Percentiles rank a stretch among this genome's conserved stretches.
Conservation (phyloP, 768 basidiomycete species). For the Tricholoma terreum region DNA sequence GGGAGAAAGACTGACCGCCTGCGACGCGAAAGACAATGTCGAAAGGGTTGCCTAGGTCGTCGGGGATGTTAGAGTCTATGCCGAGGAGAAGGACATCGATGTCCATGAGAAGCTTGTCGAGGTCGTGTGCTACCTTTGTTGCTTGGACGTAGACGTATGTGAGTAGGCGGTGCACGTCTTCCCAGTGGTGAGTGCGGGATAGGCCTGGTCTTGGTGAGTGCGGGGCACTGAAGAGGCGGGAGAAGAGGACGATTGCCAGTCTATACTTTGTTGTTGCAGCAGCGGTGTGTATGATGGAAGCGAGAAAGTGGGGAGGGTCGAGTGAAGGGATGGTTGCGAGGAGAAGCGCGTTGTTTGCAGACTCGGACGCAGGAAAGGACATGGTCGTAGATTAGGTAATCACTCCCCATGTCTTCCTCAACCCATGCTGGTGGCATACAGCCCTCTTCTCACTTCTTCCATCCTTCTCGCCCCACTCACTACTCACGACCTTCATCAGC, state of each 20-base stretch:
- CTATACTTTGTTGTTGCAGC: conserved; percentile 42
- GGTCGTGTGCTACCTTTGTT: conserved; percentile 66
- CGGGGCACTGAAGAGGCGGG: conserved; percentile 50
- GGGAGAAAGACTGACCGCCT: conserved; percentile 36
- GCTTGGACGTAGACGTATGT: conserved; percentile 85
- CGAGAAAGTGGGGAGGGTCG: conserved; percentile 53
- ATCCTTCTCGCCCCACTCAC: conserved; percentile 56
- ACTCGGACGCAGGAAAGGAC: conserved; percentile 20
- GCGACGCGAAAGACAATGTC: conserved; percentile 49
- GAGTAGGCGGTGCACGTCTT: conserved; percentile 69
- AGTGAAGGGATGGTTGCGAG: conserved; percentile 53
- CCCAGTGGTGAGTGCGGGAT: conserved; percentile 52
- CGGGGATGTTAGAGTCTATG: conserved; percentile 42
- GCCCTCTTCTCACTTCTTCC: conserved; percentile 78
- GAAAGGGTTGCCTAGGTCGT: conserved; percentile 39
- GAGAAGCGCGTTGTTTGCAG: conserved; percentile 38
- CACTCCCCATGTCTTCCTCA: conserved; percentile 11
- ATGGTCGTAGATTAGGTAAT: not conserved
- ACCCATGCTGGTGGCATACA: conserved; percentile 75
- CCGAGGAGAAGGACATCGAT: conserved; percentile 74
- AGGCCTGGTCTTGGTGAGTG: conserved; percentile 13
- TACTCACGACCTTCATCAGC: conserved; percentile 41
- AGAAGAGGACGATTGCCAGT: conserved; percentile 65
- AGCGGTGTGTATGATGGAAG: conserved; percentile 50
- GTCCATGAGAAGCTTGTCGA: conserved; percentile 68